A percentile compares a stretch with the other conserved stretches of the same genome.
Evolutionary conservation across 1,284 basidiomycete genomes (phyloP).

Genomic region (Heterobasidion occidentale): DNA sequence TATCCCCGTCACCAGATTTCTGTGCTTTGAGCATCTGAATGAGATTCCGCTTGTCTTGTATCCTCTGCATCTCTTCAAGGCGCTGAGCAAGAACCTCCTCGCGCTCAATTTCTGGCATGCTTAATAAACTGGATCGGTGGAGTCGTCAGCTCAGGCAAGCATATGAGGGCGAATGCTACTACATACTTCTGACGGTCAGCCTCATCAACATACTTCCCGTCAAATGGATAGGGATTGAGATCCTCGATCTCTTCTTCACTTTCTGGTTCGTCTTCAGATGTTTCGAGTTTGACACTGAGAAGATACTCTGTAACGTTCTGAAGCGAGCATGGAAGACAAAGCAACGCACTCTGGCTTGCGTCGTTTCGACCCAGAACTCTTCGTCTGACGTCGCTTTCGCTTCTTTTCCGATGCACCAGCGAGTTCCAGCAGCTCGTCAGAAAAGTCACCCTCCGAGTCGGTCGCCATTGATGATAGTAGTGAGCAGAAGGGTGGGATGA

Average conservation of each 20-base stretch:
- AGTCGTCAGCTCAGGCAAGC: slow-evolving; percentile 4
- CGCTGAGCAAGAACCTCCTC: slow-evolving; percentile 80
- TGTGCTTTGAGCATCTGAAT: slow-evolving; percentile 69
- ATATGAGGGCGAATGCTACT: not conserved
- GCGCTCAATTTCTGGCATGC: slow-evolving; percentile 81
- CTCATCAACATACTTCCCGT: slow-evolving; percentile 85
- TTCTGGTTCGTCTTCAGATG: slow-evolving; percentile 46
- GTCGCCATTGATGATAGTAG: slow-evolving; percentile 37
- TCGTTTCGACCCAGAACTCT: slow-evolving; percentile 30
- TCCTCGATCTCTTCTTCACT: slow-evolving; percentile 44
- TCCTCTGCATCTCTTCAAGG: slow-evolving; percentile 73
- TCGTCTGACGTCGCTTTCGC: slow-evolving; percentile 34
- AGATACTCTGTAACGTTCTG: slow-evolving; percentile 16
- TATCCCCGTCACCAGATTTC: slow-evolving; percentile 46
- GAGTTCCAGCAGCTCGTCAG: slow-evolving; percentile 61
- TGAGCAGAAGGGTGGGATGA: not conserved
- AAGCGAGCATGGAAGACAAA: slow-evolving; percentile 6
- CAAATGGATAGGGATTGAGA: slow-evolving; percentile 79
- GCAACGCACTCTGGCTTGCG: slow-evolving; percentile 40
- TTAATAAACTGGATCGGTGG: slow-evolving; percentile 49
- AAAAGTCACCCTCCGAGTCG: slow-evolving; percentile 62
- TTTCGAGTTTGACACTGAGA: slow-evolving; percentile 14
- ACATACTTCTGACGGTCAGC: slow-evolving; percentile 73
- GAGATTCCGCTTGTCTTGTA: slow-evolving; percentile 68
- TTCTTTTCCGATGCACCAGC: slow-evolving; percentile 52